Evolutionary conservation across 2,329 filamentous ascomycete species (phyloP), one percentile per base, ranked within the genome.

Genomic region (Colletotrichum tanaceti): DNA sequence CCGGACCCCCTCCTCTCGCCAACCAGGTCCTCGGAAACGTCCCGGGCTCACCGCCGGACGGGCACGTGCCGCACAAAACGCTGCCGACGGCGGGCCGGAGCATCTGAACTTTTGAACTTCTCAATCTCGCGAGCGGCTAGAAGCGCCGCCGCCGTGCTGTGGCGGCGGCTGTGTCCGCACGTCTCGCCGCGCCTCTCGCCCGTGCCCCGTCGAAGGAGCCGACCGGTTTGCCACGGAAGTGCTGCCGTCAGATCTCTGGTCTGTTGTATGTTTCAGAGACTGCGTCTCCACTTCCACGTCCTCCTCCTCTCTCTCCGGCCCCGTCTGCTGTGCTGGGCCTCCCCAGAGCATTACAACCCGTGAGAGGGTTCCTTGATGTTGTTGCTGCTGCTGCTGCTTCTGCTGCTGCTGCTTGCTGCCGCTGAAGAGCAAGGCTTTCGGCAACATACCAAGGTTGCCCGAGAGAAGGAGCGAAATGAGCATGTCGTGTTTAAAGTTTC

Each of bases 391-490:
- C 10, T 9, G 32, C 32, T 32, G 28, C n/a, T n/a, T n/a, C n/a
- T 9, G 16, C 14, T 50, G 16, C 14, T 32, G 24, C 5, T 1
- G 20, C 10, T 9, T 32, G 32, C 32, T 1, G 20, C 10, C 32
- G 7, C 32, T 35, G 32, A 35, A 35, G 32, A 35, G 16, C 22
- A 28, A 6, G 16, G 28, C 28, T 18, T 14, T 18, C 9, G 13
- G 28, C 47, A 28, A 32, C 2, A 11, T 52, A 18, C 11, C n/a
- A 3, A 18, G 28, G 18, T 20, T 38, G 14, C 50, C 28, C 50
- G 50, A 53, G 10, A 18, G 32, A 53, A 53, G 28, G 28, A 38
- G 50, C 50, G 50, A 35, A 18, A n/a, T 53, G 50, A 18, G n/a
- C 32, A 35, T 18, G 28, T 6, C 28, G 38, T 32, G 7, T 5